Percentiles rank a stretch among this genome's conserved stretches.
Evolutionary conservation across 2,329 filamentous ascomycete genomes (phyloP).

Genomic region (Emydomyces testavorans): DNA sequence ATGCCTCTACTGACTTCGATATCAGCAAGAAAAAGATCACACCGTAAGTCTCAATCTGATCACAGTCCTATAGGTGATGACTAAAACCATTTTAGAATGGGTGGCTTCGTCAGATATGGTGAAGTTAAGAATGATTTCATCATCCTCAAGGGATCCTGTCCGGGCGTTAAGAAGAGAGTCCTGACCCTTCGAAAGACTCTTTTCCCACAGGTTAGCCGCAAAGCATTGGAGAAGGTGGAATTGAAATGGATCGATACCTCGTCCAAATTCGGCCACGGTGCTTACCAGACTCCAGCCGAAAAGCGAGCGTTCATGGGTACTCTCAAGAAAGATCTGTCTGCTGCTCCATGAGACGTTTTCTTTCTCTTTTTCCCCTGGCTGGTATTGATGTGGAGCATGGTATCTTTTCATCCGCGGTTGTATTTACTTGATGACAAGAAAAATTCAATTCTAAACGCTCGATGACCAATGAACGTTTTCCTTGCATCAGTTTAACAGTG

Average conservation of each 20-base stretch:
- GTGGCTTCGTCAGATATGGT: slow-evolving; percentile 98
- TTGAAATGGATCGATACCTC: slow-evolving; percentile 99
- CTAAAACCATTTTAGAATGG: slow-evolving; percentile 54
- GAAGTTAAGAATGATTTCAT: slow-evolving; percentile 99
- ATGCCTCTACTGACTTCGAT: slow-evolving; percentile 88
- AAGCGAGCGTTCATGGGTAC: slow-evolving; percentile 96
- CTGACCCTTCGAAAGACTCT: slow-evolving; percentile 98
- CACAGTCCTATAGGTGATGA: slow-evolving; percentile 6
- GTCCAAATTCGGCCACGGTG: slow-evolving; percentile 99
- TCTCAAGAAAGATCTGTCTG: slow-evolving; percentile 91
- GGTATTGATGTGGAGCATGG: slow-evolving; percentile 13
- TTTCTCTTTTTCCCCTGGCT: slow-evolving; percentile 3
- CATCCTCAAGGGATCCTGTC: slow-evolving; percentile 94
- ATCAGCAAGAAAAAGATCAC: slow-evolving; percentile 99
- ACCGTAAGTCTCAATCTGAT: slow-evolving; percentile 58
- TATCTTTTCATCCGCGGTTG: slow-evolving; percentile 12
- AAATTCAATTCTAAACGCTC: slow-evolving; percentile 12
- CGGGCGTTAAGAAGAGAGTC: slow-evolving; percentile 98
- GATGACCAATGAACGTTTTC: slow-evolving; percentile 4
- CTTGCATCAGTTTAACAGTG: background rate
- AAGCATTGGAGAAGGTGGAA: slow-evolving; percentile 95
- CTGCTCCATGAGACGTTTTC: slow-evolving; percentile 21
- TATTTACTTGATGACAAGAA: slow-evolving; percentile 11
- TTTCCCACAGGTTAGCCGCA: slow-evolving; percentile 91
- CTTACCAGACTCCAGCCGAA: slow-evolving; percentile 96